Percentiles rank a stretch among this genome's conserved stretches.
Conservation (phyloP, 1,284 basidiomycete species). For the Pseudozyma sp. region DNA sequence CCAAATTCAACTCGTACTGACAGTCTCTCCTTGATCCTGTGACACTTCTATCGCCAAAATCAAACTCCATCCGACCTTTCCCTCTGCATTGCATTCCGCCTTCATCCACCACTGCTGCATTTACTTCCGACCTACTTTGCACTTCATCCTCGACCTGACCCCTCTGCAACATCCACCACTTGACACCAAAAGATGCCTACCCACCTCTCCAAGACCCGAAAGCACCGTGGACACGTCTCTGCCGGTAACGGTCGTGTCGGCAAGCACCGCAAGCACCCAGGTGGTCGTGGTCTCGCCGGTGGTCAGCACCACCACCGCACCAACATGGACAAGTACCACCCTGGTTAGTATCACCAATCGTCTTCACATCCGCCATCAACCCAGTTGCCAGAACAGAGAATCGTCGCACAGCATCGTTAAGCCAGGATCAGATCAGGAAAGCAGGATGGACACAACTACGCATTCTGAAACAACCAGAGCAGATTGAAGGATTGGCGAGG, state of each 20-base stretch:
- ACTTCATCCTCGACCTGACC: slow-evolving; percentile 5
- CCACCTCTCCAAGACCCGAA: slow-evolving; percentile 93
- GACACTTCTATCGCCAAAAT: not conserved
- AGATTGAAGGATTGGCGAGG: no score
- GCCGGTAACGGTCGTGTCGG: slow-evolving; percentile 96
- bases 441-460: not conserved
- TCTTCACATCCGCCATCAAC: not conserved
- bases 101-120: not conserved
- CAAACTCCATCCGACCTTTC: not conserved
- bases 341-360: slow-evolving; percentile 54
- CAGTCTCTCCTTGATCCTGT: slow-evolving; percentile 7
- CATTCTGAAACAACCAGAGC: no score
- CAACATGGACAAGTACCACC: slow-evolving; percentile 70
- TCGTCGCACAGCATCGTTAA: not conserved
- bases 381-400: not conserved
- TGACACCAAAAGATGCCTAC: slow-evolving; percentile 80
- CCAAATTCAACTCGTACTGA: slow-evolving; percentile 16
- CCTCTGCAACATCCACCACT: not conserved
- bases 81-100: not conserved
- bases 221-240: slow-evolving; percentile 88
- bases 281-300: slow-evolving; percentile 99
- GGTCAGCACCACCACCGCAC: slow-evolving; percentile 98
- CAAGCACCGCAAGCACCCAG: slow-evolving; percentile 99
- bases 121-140: slow-evolving; percentile 2
- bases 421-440: not conserved